Base-by-base conservation (phyloP, 495 filamentous ascomycete genomes). In the Bathelium albidoporum region DNA sequence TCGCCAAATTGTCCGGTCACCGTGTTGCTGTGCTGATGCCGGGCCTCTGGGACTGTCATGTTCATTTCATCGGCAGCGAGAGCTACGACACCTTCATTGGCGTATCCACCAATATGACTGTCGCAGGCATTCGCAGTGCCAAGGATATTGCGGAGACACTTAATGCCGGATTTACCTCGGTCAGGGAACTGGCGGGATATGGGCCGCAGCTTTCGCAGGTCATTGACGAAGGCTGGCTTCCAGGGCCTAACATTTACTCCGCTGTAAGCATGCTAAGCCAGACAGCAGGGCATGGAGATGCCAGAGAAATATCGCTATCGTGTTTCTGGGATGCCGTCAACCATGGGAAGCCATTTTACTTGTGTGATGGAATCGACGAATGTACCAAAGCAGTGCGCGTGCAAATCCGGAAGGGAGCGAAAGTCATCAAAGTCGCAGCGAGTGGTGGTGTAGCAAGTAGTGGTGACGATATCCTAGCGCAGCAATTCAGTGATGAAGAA, bases 41-140 rank as follows among this genome's bases (percentile, higher is more conserved):
- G 9, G 80, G 80, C 1, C 69, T 83, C 9, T 83, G 81, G 81
- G 81, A 83, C 62, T 75, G 72, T 59, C 81, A 83, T 67, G 72
- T 68, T 24, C 81, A 83, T 65, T 81, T 77, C 64, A 16, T 66
- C 4, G 71, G 73, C 63, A 49, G n/a, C 20, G 9, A 49, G n/a
- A 14, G 5, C 20, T 49, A 49, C 9, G 3, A n/a, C 20, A 18
- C 9, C 3, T 18, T 3, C 43, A 49, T n/a, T 3, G n/a, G 10
- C n/a, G 36, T 16, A 14, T 59, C 60, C 16, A 59, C 66, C 1
- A 28, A 60, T 43, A 36, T 61, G 36, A n/a, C 62, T 4, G 64
- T 72, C 1, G 69, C 74, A 7, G 79, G 79, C 10, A 76, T 76
- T 0, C 71, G 77, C 0, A 70, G 72, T 22, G 71, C 77, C 0